Evolutionary conservation across 1,284 basidiomycete species (phyloP), one percentile per base, ranked within the genome.

Genomic region (Chiua sp.): DNA sequence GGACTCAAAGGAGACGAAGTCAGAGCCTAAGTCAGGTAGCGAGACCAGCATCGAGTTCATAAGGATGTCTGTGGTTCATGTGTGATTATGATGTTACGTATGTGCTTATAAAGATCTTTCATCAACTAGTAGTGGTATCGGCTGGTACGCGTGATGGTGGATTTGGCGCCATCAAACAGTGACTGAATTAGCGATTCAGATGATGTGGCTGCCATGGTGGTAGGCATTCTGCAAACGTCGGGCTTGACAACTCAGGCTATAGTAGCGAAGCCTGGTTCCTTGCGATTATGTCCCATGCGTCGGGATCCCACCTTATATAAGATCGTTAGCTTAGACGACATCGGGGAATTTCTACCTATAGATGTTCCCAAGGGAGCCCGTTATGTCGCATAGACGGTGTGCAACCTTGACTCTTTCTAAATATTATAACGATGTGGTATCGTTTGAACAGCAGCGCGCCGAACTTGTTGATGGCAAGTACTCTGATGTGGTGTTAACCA

Each of bases 231-330:
- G 18, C 65, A 57, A 5, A 61, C 71, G 7, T 47, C 64, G 26
- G 65, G 69, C n/a, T n/a, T n/a, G n/a, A n/a, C n/a, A n/a, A n/a
- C n/a, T 64, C n/a, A n/a, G n/a, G n/a, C n/a, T n/a, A n/a, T n/a
- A n/a, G 63, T 46, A 64, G 67, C 50, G 69, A 74, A 49, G 64
- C 63, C n/a, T n/a, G n/a, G 2, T 64, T 65, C 56, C 54, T 71
- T 18, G 70, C 67, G 11, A 51, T 67, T 73, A 71, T 33, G 68
- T 71, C 28, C 56, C n/a, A n/a, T n/a, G n/a, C n/a, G 59, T 23
- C 62, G 60, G 30, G 60, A 73, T 22, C 55, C 66, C 3, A 67
- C 57, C 52, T 47, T 68, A 28, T 63, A 72, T 55, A 71, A 72
- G 44, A 51, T 74, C 7, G 59, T 71, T 8, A 63, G 62, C 20